Evolutionary conservation across 139 green algal species (phyloP).

Genomic region (Chlorella sp.): DNA sequence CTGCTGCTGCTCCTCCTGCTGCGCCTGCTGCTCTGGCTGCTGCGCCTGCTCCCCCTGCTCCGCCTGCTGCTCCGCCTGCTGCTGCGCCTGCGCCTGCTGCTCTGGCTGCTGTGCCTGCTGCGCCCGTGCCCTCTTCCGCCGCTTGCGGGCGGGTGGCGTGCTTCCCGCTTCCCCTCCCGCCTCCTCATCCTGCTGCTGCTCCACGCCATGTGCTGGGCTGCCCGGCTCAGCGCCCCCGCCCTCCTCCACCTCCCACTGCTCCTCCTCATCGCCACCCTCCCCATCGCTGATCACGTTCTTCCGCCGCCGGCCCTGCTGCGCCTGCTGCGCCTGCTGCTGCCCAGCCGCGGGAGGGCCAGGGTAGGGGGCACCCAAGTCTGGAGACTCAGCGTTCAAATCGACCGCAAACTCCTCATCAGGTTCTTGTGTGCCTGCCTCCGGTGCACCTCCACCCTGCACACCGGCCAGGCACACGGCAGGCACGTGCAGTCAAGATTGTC

Average conservation of each 20-base stretch:
- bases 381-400: neutral
- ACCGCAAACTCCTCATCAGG: neutral
- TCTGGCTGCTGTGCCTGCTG: neutral
- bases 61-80: neutral
- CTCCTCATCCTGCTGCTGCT: neutral
- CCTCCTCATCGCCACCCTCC: neutral
- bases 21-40: neutral
- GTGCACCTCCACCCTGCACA: neutral
- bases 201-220: neutral
- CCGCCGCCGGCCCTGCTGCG: neutral
- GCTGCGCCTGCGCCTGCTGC: conserved; percentile 10
- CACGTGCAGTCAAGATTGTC: too few relatives aligned
- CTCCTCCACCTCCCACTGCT: too few relatives aligned
- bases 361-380: neutral
- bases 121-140: neutral
- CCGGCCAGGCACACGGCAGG: neutral
- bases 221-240: neutral
- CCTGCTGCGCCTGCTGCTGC: neutral
- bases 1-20: neutral
- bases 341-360: neutral
- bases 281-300: neutral
- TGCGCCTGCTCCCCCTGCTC: neutral
- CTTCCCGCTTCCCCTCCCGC: too few relatives aligned
- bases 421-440: neutral
- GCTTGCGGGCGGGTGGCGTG: neutral